Evolutionary conservation across 2,329 filamentous ascomycete genomes (phyloP).

Genomic region (Fusarium praegraminearum): DNA sequence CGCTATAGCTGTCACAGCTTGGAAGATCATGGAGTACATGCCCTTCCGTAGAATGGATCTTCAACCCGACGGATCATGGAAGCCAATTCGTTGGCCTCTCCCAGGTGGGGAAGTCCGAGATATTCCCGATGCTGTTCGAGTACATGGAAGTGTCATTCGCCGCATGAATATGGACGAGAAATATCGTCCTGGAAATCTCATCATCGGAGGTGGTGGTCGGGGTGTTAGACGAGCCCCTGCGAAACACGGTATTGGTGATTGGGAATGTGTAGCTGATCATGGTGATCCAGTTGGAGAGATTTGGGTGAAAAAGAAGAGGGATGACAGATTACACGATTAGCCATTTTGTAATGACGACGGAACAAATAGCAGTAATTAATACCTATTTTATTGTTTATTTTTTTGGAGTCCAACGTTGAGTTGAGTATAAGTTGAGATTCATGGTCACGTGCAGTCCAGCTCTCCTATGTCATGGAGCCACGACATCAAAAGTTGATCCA

Average conservation of each 20-base stretch:
- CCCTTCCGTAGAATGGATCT: constrained; percentile 87
- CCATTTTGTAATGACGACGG: neutral
- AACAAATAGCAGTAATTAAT: constrained; percentile 11
- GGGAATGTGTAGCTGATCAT: constrained; percentile 72
- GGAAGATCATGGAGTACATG: constrained; percentile 85
- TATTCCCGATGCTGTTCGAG: constrained; percentile 75
- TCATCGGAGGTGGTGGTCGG: constrained; percentile 81
- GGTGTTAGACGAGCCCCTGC: constrained; percentile 72
- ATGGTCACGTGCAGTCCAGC: constrained; percentile 29
- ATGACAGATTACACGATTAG: constrained; percentile 34
- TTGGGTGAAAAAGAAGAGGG: constrained; percentile 62
- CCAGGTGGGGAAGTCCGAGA: constrained; percentile 83
- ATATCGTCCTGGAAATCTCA: constrained; percentile 83
- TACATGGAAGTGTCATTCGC: constrained; percentile 80
- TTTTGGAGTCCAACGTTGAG: neutral
- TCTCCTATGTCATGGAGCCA: constrained; percentile 20
- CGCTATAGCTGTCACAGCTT: constrained; percentile 68
- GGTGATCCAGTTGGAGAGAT: constrained; percentile 78
- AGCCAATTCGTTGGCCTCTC: constrained; percentile 82
- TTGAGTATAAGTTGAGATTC: neutral
- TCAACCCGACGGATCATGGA: constrained; percentile 78
- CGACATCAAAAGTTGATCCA: constrained; percentile 32
- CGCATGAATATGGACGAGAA: constrained; percentile 72
- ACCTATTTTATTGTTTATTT: constrained; percentile 10
- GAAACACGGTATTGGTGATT: constrained; percentile 76